Conservation (phyloP, 176 grass and related monocot species). For the Areca catechu region DNA sequence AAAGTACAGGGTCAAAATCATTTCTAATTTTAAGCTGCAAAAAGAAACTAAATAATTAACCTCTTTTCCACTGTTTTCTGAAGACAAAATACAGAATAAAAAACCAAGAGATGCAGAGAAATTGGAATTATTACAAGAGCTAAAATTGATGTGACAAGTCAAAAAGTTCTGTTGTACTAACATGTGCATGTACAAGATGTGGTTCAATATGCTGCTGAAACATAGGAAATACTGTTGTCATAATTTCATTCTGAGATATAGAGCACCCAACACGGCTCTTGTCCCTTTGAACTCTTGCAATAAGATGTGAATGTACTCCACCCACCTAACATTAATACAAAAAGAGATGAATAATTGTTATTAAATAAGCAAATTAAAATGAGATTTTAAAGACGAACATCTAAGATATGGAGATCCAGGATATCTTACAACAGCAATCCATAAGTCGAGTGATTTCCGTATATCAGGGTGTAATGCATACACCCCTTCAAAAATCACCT, state of each 20-base stretch:
- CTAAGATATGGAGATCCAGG: conserved; percentile 19
- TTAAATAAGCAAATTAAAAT: conserved; percentile 15
- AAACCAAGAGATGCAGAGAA: neutral
- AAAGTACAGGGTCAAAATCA: conserved; percentile 97
- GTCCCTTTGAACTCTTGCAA: conserved; percentile 93
- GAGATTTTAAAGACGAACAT: conserved; percentile 6
- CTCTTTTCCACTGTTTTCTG: neutral
- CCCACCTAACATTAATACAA: conserved; percentile 53
- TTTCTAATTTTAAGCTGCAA: conserved; percentile 96
- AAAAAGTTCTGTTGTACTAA: conserved; percentile 70
- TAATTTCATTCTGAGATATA: conserved; percentile 92
- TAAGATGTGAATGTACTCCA: conserved; percentile 97
- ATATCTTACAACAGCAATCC: conserved; percentile 97
- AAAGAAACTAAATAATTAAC: conserved; percentile 1
- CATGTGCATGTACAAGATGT: conserved; percentile 99
- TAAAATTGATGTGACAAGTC: neutral
- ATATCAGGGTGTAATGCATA: conserved; percentile 91
- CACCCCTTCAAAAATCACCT: conserved; percentile 99
- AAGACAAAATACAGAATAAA: conserved; percentile 8
- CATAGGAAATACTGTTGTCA: conserved; percentile 90
- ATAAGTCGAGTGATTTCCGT: conserved; percentile 88
- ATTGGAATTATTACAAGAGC: too few species aligned
- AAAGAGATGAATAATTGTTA: neutral
- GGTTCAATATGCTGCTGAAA: conserved; percentile 98
- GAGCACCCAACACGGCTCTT: conserved; percentile 75